Evolutionary conservation across 106 monocot genomes (phyloP).

Genomic region (Vanilla planifolia): DNA sequence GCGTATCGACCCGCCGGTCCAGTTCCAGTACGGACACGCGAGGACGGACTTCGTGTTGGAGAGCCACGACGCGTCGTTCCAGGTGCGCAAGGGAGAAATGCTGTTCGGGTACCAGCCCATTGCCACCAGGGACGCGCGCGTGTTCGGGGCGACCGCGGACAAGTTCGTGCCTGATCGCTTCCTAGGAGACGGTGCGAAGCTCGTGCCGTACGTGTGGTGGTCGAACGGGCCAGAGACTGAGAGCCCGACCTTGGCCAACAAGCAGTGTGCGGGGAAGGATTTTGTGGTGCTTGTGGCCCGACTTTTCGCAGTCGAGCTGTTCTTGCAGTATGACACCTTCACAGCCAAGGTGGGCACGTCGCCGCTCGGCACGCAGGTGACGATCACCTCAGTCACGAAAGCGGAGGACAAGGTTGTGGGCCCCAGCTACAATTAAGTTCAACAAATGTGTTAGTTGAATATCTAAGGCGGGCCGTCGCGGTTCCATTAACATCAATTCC

Average conservation of each 20-base stretch:
- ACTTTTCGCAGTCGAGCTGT: slow-evolving; percentile 37
- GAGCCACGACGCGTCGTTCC: slow-evolving; percentile 47
- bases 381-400: slow-evolving; percentile 29
- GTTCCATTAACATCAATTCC: too few relatives aligned
- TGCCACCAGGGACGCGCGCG: slow-evolving; percentile 30
- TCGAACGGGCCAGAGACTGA: slow-evolving; percentile 24
- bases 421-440: too few relatives aligned
- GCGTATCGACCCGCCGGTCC: slow-evolving; percentile 46
- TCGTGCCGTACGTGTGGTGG: slow-evolving; percentile 25
- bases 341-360: slow-evolving; percentile 15
- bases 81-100: slow-evolving; percentile 46
- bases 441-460: too few relatives aligned
- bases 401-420: not conserved
- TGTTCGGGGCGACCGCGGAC: slow-evolving; percentile 17
- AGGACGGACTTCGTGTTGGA: slow-evolving; percentile 34
- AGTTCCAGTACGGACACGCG: slow-evolving; percentile 41
- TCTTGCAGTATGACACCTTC: slow-evolving; percentile 39
- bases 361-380: slow-evolving; percentile 16
- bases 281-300: slow-evolving; percentile 26
- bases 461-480: too few relatives aligned
- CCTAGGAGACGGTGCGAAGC: slow-evolving; percentile 25
- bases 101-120: slow-evolving; percentile 49
- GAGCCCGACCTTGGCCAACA: slow-evolving; percentile 27
- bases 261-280: slow-evolving; percentile 48
- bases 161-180: slow-evolving; percentile 39